A percentile compares a stretch with the other conserved stretches of the same genome.
These are phyloP conservation scores for Ceratocystis huliohia DNA, from an alignment of 2,329 filamentous ascomycete species.

Conservation along the genomic window DNA sequence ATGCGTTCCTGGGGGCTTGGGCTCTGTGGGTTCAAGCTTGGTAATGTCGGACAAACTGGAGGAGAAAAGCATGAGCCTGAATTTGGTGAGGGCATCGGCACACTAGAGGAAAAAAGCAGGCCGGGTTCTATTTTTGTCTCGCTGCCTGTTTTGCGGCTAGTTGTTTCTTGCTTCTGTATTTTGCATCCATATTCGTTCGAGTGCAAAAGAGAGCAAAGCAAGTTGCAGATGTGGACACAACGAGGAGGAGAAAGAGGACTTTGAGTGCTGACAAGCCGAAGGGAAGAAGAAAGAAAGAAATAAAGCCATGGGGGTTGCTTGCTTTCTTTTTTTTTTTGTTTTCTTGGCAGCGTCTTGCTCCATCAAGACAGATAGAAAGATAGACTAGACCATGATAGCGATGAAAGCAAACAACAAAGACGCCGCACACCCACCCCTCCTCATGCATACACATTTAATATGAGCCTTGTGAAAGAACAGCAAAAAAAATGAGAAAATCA, in stretches of 20 bases:
- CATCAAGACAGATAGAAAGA: not conserved
- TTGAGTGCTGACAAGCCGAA: not conserved
- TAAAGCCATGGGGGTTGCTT: not conserved
- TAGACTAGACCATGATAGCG: not conserved
- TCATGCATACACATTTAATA: not conserved
- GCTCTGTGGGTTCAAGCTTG: not conserved
- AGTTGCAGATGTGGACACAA: not conserved
- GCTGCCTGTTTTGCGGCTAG: too few species aligned
- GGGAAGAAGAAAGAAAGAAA: not conserved
- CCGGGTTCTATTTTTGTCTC: not conserved
- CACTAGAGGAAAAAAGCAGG: not conserved
- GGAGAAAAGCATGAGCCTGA: not conserved
- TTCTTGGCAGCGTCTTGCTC: not conserved
- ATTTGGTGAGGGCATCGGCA: not conserved
- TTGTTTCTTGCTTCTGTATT: too few species aligned
- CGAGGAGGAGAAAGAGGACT: too few species aligned
- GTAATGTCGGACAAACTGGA: not conserved
- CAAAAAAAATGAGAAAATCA: not conserved
- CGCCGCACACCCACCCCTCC: not conserved
- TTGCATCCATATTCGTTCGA: not conserved
- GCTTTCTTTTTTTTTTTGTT: not conserved
- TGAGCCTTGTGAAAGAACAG: not conserved
- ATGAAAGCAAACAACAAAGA: not conserved
- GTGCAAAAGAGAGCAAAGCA: not conserved
- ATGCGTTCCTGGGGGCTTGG: not conserved